phyloP scores from a whole-genome alignment of 345 rosid genomes.

The Atalantia buxifolia region DNA sequence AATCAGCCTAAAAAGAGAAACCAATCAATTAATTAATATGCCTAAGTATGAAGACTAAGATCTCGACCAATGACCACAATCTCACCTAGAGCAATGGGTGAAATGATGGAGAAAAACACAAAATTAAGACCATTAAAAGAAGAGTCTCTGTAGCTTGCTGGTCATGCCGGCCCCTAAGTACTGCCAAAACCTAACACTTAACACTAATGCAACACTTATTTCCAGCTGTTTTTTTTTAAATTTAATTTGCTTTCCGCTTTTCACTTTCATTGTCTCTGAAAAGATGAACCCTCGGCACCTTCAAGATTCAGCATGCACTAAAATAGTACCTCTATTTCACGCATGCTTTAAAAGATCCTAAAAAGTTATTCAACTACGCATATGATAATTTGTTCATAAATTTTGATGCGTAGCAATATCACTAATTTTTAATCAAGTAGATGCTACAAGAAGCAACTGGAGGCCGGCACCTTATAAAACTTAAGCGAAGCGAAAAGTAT shows the following conservation, averaged over 20 bases:
- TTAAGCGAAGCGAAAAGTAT: background rate
- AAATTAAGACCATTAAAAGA: slow-evolving; percentile 13
- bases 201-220: background rate
- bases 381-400: background rate
- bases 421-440: background rate
- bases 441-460: background rate
- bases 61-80: background rate
- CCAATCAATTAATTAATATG: background rate
- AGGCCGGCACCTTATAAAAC: background rate
- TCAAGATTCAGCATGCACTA: slow-evolving; percentile 3
- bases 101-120: slow-evolving; percentile 11
- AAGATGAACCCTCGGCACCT: slow-evolving; percentile 36
- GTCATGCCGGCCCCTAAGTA: background rate
- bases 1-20: background rate
- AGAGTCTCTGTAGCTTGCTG: background rate
- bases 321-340: slow-evolving; percentile 4
- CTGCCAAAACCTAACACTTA: slow-evolving; percentile 6
- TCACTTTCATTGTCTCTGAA: slow-evolving; percentile 20
- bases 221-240: background rate
- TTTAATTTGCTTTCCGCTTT: background rate
- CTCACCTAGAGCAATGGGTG: background rate
- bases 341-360: slow-evolving; percentile 1
- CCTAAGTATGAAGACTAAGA: background rate
- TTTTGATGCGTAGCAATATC: background rate
- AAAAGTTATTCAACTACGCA: background rate